Base-by-base conservation (phyloP, 2,329 filamentous ascomycete species). In the Paraphaeosphaeria minitans region DNA sequence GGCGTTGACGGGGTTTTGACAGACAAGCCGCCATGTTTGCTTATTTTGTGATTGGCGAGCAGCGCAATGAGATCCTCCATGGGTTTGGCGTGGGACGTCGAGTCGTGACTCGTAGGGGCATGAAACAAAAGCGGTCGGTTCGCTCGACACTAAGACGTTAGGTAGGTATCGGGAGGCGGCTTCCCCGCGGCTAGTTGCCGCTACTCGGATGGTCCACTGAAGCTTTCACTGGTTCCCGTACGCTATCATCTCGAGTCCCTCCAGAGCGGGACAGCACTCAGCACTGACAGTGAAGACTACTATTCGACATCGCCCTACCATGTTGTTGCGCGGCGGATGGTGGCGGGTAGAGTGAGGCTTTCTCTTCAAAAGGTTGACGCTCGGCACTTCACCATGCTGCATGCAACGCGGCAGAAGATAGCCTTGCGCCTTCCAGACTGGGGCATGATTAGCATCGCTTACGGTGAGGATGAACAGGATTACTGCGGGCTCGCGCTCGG, bases 361-460 rank as follows among this genome's bases (percentile, higher is more conserved):
- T 10, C 19, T 29, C 35, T 16, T 3, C 50, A 43, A 53, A 53
- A 33, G 13, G 37, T 39, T 52, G 35, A 19, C 24, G 55, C 39
- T 41, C 47, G 48, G 31, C 45, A 47, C 47, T 27, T 41, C 29
- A 41, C 45, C 41, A 24, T 41, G 19, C 33, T 21, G 48, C 55
- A 45, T 52, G 27, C 48, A 29, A 33, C 29, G 39, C 49, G 39
- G 4, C 39, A 51, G 47, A 53, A 43, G 49, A 43, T 46, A 53
- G 22, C 16, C 12, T 35, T 35, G 49, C 35, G 19, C 46, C 33
- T 27, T 41, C 35, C 21, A 1, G 24, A 39, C n/a, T 27, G 22
- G 12, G 42, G 29, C n/a, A 16, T 57, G 55, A 57, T 57, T 57
- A 31, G 55, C 47, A n/a, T 47, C 47, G 48, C 55, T 48, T 57